Evolutionary conservation across 768 basidiomycete species (phyloP), one percentile per base, ranked within the genome.

Genomic region (Myochromella boudieri): DNA sequence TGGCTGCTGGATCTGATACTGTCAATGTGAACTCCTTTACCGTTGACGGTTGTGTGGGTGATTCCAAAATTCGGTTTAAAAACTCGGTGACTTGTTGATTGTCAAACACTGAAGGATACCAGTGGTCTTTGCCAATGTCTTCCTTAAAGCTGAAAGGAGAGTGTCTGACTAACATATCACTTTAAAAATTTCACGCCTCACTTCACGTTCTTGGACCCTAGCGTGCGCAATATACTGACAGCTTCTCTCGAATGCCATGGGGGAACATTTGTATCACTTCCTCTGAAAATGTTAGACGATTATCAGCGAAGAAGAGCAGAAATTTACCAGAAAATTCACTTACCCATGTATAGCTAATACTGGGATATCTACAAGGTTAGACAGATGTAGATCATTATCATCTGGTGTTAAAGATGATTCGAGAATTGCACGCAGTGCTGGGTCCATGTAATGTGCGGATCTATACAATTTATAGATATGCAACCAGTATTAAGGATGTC

Each of bases 371-470:
- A 75, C 81, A 8, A 93, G 65, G 59, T 97, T 97, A 2, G 85
- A 81, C 17, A 92, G 55, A 66, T 92, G 87, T 3, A 95, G 62
- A 57, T 95, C 91, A 60, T 95, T 92, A 64, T 95, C 90, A 52
- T 93, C 92, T 2, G 87, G 81, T 0, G 85, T 84, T 20, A 94
- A 69, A 0, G 88, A 81, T 1, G 82, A 74, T 47, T 87, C 81
- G 11, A 97, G 74, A 41, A 95, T 78, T 4, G 82, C 80, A 29
- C 82, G 80, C 34, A 91, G 68, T 2, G 71, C 60, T 0, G 92
- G 89, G 60, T 95, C 94, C 22, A 85, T 71, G 62, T 81, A 93
- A 62, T 91, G 92, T 3, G 77, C 76, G 14, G 80, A 87, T 50
- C 80, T 84, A 51, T 20, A 20, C n/a, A 24, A n/a, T 33, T 38